Evolutionary conservation across 495 filamentous ascomycete species (phyloP).

Genomic region (Trichocladium antarcticum): DNA sequence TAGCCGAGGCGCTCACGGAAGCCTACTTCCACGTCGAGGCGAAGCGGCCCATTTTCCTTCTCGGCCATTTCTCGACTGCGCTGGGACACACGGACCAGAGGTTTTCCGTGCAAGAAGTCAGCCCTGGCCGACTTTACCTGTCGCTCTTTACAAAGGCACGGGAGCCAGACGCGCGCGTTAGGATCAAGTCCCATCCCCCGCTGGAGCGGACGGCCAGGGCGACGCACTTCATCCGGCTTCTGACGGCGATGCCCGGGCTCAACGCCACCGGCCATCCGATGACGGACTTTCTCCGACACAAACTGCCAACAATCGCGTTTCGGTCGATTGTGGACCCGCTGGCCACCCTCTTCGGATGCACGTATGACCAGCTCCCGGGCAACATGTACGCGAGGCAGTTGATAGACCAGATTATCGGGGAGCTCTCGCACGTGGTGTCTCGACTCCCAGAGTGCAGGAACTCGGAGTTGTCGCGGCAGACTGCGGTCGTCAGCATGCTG

Average conservation of each 20-base stretch:
- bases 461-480: constrained; percentile 45
- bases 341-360: constrained; percentile 58
- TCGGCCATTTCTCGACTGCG: constrained; percentile 59
- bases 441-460: constrained; percentile 49
- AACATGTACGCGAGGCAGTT: constrained; percentile 50
- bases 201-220: constrained; percentile 17
- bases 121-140: constrained; percentile 26
- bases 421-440: constrained; percentile 31
- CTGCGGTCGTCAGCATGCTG: constrained; percentile 46
- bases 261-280: constrained; percentile 18
- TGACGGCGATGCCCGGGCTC: constrained; percentile 23
- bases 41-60: constrained; percentile 60
- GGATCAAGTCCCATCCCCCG: constrained; percentile 15
- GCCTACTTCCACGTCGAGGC: constrained; percentile 53
- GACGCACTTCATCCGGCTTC: constrained; percentile 21
- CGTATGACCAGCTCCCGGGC: constrained; percentile 56
- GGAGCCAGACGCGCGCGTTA: not conserved
- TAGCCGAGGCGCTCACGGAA: constrained; percentile 60
- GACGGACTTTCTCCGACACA: constrained; percentile 23
- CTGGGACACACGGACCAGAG: constrained; percentile 33
- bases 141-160: constrained; percentile 10
- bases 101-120: constrained; percentile 53
- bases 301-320: constrained; percentile 68
- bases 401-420: constrained; percentile 55
- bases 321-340: constrained; percentile 67